Conservation (phyloP, 768 basidiomycete species). For the Russula compacta region DNA sequence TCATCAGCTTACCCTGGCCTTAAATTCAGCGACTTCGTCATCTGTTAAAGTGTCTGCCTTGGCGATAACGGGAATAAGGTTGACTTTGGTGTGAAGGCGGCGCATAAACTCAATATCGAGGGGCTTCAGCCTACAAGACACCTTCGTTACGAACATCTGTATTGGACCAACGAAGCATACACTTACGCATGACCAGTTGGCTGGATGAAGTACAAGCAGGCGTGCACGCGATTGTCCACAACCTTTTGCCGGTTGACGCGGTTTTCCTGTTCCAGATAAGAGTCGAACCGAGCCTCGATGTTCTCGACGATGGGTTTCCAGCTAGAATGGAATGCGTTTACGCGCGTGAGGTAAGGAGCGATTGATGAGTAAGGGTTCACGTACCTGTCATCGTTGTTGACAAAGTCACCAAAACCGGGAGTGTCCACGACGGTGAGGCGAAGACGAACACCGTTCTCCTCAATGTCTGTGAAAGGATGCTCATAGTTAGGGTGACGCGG, state of each 20-base stretch:
- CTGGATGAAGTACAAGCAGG: constrained; percentile 98
- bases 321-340: constrained; percentile 34
- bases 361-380: not conserved
- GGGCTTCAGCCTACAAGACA: constrained; percentile 73
- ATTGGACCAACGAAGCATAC: not conserved
- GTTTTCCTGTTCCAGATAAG: constrained; percentile 97
- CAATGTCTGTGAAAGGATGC: constrained; percentile 66
- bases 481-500: not conserved
- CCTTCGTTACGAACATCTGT: not conserved
- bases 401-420: constrained; percentile 98
- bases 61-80: constrained; percentile 96
- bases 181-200: constrained; percentile 96
- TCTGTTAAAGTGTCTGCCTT: constrained; percentile 98
- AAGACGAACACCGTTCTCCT: constrained; percentile 94
- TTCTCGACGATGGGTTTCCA: constrained; percentile 99
- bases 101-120: constrained; percentile 99
- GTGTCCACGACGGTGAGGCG: constrained; percentile 99
- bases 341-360: constrained; percentile 20
- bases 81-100: constrained; percentile 92
- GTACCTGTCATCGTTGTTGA: constrained; percentile 97
- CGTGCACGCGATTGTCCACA: constrained; percentile 95
- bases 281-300: constrained; percentile 96
- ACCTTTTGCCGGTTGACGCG: constrained; percentile 92
- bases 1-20: constrained; percentile 60
- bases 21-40: constrained; percentile 89